phyloP scores from a whole-genome alignment of 108 stramenopile species.

The Licmophora abbreviata region DNA sequence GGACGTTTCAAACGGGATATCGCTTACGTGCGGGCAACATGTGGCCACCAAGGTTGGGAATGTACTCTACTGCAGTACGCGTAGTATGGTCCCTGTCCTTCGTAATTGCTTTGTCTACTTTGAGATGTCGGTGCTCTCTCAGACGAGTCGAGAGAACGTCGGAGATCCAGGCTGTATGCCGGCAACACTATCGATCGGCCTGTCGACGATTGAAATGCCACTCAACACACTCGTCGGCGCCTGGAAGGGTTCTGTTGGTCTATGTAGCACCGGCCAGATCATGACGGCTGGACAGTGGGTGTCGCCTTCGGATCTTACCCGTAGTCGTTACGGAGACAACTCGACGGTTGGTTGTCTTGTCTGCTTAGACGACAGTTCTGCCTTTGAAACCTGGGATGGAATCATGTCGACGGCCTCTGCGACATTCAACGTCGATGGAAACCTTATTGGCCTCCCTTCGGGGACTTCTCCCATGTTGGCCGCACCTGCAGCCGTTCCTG shows the following conservation, averaged over 20 bases:
- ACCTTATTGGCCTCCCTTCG: slow-evolving; percentile 20
- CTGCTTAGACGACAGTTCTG: slow-evolving; percentile 79
- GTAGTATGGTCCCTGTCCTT: slow-evolving; percentile 88
- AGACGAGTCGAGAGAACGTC: slow-evolving; percentile 5
- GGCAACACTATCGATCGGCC: slow-evolving; percentile 77
- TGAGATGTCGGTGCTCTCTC: slow-evolving; percentile 74
- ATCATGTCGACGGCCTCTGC: slow-evolving; percentile 79
- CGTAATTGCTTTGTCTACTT: slow-evolving; percentile 92
- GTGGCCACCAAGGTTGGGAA: slow-evolving; percentile 87
- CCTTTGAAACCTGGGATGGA: slow-evolving; percentile 88
- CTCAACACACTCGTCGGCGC: slow-evolving; percentile 90
- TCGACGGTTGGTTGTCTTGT: slow-evolving; percentile 91
- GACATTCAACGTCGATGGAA: slow-evolving; percentile 85
- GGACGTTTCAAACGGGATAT: slow-evolving; percentile 59
- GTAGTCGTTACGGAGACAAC: slow-evolving; percentile 55
- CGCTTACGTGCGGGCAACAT: slow-evolving; percentile 79
- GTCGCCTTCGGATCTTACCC: slow-evolving; percentile 44
- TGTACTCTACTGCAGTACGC: slow-evolving; percentile 70
- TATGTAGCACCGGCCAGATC: slow-evolving; percentile 91
- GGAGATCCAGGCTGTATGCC: slow-evolving; percentile 30
- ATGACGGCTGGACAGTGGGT: slow-evolving; percentile 75
- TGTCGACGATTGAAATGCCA: slow-evolving; percentile 94
- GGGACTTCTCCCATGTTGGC: background rate
- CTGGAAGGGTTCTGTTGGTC: slow-evolving; percentile 86
- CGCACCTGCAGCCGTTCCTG: background rate